phyloP scores from a whole-genome alignment of 140 eudicot species.

The Flaveria floridana region DNA sequence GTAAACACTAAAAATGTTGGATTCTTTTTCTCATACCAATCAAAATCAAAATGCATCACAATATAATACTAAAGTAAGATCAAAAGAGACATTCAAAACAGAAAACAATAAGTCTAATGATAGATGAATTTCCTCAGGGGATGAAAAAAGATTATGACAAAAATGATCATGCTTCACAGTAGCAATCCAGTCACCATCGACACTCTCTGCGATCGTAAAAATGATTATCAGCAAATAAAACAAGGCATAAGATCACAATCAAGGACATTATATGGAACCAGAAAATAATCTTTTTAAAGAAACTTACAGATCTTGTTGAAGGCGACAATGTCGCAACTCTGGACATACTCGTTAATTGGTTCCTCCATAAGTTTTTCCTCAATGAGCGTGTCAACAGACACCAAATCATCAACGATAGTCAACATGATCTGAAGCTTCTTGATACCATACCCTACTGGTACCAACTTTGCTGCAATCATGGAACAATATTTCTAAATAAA shows the following conservation, averaged over 20 bases:
- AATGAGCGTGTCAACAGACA: conserved; percentile 73
- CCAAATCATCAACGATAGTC: conserved; percentile 89
- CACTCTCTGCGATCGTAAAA: conserved; percentile 28
- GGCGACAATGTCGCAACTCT: conserved; percentile 94
- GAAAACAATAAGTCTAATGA: conserved; percentile 8
- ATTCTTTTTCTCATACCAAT: not conserved
- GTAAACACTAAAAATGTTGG: not conserved
- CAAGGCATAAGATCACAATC: not conserved
- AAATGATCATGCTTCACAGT: conserved; percentile 4
- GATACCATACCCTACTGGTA: conserved; percentile 92
- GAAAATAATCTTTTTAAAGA: not conserved
- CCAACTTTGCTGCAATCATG: conserved; percentile 66
- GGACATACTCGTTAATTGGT: conserved; percentile 77
- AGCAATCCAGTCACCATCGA: conserved; percentile 12
- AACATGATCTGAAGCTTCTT: conserved; percentile 91
- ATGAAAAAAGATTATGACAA: not conserved
- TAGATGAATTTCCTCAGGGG: not conserved
- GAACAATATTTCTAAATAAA: not conserved
- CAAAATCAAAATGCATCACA: not conserved
- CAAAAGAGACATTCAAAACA: conserved; percentile 20
- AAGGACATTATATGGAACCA: not conserved
- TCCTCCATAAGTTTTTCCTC: conserved; percentile 67
- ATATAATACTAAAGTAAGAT: not conserved
- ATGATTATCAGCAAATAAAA: not conserved
- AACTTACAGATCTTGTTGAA: conserved; percentile 89